A percentile compares a stretch with the other conserved stretches of the same genome.
phyloP scores from a whole-genome alignment of 169 alveolate species.

The Prorocentrum cordatum region DNA sequence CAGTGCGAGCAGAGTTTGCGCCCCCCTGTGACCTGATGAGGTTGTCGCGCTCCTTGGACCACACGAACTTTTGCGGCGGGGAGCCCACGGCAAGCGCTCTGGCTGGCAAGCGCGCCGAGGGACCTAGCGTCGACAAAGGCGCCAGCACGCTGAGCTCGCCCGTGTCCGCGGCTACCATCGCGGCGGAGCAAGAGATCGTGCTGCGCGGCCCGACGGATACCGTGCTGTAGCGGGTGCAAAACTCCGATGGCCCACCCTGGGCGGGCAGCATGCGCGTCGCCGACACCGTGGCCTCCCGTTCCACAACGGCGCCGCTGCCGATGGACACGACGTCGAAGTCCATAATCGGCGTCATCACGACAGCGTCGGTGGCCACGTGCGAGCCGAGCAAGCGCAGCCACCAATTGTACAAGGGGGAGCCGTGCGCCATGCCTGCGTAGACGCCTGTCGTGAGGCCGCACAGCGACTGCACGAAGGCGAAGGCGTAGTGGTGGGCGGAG shows the following conservation, averaged over 20 bases:
- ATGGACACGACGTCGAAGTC: neutral
- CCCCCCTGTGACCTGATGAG: too few relatives aligned
- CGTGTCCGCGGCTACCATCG: neutral
- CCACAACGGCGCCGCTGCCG: slow-evolving; percentile 21
- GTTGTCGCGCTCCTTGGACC: neutral
- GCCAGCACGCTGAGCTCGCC: neutral
- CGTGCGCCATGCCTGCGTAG: slow-evolving; percentile 41
- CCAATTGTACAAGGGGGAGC: slow-evolving; percentile 46
- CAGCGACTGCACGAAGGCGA: neutral
- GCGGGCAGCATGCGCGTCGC: neutral
- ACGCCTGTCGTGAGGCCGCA: neutral
- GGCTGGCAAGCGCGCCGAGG: neutral
- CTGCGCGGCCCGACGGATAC: neutral
- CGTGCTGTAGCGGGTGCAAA: neutral
- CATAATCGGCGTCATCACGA: neutral
- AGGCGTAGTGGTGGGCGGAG: neutral
- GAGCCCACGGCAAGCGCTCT: neutral
- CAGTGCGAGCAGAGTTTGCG: too few relatives aligned
- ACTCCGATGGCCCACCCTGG: neutral
- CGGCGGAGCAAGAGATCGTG: neutral
- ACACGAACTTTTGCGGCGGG: neutral
- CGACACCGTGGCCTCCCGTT: neutral
- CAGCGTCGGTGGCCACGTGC: slow-evolving; percentile 6
- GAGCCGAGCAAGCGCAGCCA: slow-evolving; percentile 38
- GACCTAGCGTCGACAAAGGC: neutral